Base-by-base conservation (phyloP, 2,329 filamentous ascomycete genomes). In the Truncatella angustata region DNA sequence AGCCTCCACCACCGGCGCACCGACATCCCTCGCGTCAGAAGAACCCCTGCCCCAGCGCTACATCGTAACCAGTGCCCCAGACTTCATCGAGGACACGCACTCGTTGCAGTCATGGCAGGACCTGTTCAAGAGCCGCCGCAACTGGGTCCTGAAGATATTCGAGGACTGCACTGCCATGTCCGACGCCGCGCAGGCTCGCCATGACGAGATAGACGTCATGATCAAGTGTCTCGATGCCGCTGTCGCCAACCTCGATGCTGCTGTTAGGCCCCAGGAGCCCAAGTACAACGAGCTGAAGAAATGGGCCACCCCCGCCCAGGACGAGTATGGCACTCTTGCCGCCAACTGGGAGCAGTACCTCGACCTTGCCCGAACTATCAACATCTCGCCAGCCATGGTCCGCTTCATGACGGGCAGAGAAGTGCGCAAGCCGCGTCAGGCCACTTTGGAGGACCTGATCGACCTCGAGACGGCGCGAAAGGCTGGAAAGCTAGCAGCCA, bases 41-140 rank as follows among this genome's bases (percentile, higher is more conserved):
- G 62, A 76, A 55, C 74, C 80, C 42, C 63, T 75, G 30, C 82
- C 79, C 32, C 76, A 74, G 54, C 78, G 73, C 59, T 87, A 71
- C 76, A 75, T 77, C 50, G 70, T 81, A 39, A 82, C 86, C 56
- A 76, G 77, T 52, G 85, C 90, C 26, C 94, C 94, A n/a, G 91
- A 96, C 68, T 87, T 85, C 37, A 87, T 96, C 60, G 79, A 86
- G 39, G 85, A 92, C 63, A 86, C 90, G 56, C 90, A 87, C 55
- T 87, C 91, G 56, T 77, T 97, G 51, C 79, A 86, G 63, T 87
- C 91, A 82, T 99, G 94, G 93, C 89, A 91, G 66, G 83, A 86
- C 40, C 77, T 97, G 20, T 97, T 94, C 75, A 87, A 86, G 68
- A 81, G 86, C 53, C 86, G 94, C 54, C 84, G 87, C 61, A 79